phyloP scores from a whole-genome alignment of 805 yeast genomes.

The Candida patagonica region DNA sequence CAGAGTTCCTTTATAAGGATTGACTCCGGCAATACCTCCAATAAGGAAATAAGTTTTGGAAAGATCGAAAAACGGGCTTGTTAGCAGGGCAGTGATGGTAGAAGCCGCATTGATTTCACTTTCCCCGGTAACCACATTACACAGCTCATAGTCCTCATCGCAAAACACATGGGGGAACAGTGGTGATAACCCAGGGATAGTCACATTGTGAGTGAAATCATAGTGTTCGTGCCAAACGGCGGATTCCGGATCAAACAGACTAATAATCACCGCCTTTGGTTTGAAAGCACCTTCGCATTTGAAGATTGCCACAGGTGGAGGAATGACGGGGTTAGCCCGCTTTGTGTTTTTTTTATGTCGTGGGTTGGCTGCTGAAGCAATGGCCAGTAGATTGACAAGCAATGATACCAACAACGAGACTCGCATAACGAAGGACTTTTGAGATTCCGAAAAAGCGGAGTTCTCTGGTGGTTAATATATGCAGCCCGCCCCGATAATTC shows the following conservation, averaged over 20 bases:
- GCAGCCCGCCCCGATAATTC: too few species aligned
- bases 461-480: too few species aligned
- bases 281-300: slow-evolving; percentile 11
- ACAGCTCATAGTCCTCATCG: slow-evolving; percentile 41
- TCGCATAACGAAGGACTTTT: background rate
- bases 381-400: background rate
- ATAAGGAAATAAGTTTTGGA: slow-evolving; percentile 50
- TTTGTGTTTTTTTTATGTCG: background rate
- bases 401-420: background rate
- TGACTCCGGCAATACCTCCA: slow-evolving; percentile 61
- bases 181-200: slow-evolving; percentile 61
- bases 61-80: slow-evolving; percentile 48
- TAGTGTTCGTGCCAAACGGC: slow-evolving; percentile 43
- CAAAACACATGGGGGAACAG: slow-evolving; percentile 49
- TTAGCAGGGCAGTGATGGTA: slow-evolving; percentile 44
- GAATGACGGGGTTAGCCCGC: background rate
- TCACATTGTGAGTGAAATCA: slow-evolving; percentile 43
- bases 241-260: slow-evolving; percentile 46
- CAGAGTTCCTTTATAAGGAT: slow-evolving; percentile 45
- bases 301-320: slow-evolving; percentile 1
- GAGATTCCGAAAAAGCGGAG: too few species aligned
- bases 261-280: slow-evolving; percentile 48
- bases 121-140: slow-evolving; percentile 61
- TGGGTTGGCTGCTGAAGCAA: background rate
- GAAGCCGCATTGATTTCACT: slow-evolving; percentile 61